A percentile compares a stretch with the other conserved stretches of the same genome.
phyloP scores from a whole-genome alignment of 2,329 filamentous ascomycete genomes.

The Arthroderma sp. region DNA sequence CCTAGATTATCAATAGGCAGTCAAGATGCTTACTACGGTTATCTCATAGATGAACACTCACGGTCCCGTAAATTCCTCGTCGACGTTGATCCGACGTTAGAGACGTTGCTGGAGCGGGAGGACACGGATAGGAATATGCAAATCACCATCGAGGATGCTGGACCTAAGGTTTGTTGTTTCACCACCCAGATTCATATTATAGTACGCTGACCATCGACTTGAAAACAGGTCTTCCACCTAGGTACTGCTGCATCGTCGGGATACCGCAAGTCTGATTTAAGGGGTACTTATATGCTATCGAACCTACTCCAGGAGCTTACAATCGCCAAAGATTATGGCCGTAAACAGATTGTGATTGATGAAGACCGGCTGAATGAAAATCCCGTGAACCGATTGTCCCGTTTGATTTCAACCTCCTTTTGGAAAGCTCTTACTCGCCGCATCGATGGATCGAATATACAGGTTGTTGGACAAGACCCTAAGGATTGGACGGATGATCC shows the following conservation, averaged over 20 bases:
- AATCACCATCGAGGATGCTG: constrained; percentile 92
- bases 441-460: constrained; percentile 70
- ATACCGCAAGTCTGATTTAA: constrained; percentile 75
- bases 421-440: constrained; percentile 83
- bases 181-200: constrained; percentile 10
- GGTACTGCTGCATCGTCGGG: constrained; percentile 78
- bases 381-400: constrained; percentile 73
- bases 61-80: constrained; percentile 70
- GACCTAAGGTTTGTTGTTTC: constrained; percentile 58
- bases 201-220: background rate
- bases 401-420: constrained; percentile 79
- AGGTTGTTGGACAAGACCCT: constrained; percentile 72
- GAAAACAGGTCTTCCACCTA: constrained; percentile 56
- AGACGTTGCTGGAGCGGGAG: constrained; percentile 67
- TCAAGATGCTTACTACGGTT: background rate
- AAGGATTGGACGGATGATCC: constrained; percentile 93
- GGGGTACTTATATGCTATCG: constrained; percentile 93
- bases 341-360: constrained; percentile 80
- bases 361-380: constrained; percentile 89
- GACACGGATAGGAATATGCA: constrained; percentile 92
- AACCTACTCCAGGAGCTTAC: constrained; percentile 92
- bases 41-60: constrained; percentile 53
- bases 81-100: constrained; percentile 70
- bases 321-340: constrained; percentile 78
- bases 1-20: background rate